phyloP scores from a whole-genome alignment of 345 rosid species.

The Eucalyptus guilfoylei region DNA sequence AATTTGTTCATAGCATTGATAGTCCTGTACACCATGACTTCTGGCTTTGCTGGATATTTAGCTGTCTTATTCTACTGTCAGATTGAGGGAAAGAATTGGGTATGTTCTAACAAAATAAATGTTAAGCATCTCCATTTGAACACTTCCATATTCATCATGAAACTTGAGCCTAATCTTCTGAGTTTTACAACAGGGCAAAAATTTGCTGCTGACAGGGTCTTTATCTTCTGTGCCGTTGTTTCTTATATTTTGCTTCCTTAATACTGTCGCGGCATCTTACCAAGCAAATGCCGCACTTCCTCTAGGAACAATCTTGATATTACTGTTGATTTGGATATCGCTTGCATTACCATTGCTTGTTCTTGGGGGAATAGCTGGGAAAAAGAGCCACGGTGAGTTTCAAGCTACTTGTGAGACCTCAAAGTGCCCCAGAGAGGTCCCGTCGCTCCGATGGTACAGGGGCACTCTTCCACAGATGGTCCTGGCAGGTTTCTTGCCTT shows the following conservation, averaged over 20 bases:
- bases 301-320: slow-evolving; percentile 66
- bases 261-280: slow-evolving; percentile 64
- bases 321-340: slow-evolving; percentile 63
- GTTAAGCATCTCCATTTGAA: background rate
- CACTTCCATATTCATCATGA: background rate
- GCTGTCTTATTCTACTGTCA: slow-evolving; percentile 75
- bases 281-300: slow-evolving; percentile 79
- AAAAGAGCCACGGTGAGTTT: slow-evolving; percentile 66
- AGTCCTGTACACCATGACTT: slow-evolving; percentile 65
- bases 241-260: slow-evolving; percentile 72
- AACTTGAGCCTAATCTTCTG: background rate
- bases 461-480: slow-evolving; percentile 82
- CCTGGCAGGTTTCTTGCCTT: background rate
- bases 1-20: slow-evolving; percentile 79
- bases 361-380: slow-evolving; percentile 84
- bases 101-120: background rate
- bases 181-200: slow-evolving; percentile 47
- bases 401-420: slow-evolving; percentile 84
- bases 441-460: slow-evolving; percentile 74
- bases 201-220: slow-evolving; percentile 61
- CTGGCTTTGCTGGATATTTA: slow-evolving; percentile 80
- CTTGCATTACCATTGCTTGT: slow-evolving; percentile 77
- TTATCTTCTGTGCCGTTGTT: slow-evolving; percentile 74
- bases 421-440: slow-evolving; percentile 74
- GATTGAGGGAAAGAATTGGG: slow-evolving; percentile 89